These are phyloP conservation scores for Stropharia rugosoannulata DNA, from an alignment of 768 basidiomycete genomes.

Conservation along the genomic window DNA sequence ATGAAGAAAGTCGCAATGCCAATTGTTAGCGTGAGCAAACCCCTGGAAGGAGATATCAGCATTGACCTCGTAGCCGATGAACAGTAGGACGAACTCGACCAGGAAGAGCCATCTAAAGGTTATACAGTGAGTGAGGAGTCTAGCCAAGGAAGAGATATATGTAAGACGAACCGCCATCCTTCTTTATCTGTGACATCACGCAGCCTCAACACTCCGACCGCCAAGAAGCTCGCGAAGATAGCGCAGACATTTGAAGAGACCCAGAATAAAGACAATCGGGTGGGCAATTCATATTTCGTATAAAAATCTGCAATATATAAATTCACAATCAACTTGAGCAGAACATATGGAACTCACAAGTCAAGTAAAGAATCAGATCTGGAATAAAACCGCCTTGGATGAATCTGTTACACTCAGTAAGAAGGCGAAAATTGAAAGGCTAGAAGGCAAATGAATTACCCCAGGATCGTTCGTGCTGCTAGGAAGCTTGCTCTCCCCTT, in stretches of 20 bases:
- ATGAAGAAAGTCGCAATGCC: conserved; percentile 55
- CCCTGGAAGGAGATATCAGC: conserved; percentile 6
- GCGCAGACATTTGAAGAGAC: conserved; percentile 43
- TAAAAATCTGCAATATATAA: conserved; percentile 45
- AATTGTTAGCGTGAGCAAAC: conserved; percentile 42
- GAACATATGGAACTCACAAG: conserved; percentile 36
- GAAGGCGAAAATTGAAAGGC: not conserved
- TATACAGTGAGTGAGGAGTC: not conserved
- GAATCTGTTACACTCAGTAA: not conserved
- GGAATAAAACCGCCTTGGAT: conserved; percentile 49
- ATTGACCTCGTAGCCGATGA: not conserved
- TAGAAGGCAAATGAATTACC: conserved; percentile 16
- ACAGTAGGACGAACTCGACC: conserved; percentile 34
- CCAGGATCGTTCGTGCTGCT: conserved; percentile 45
- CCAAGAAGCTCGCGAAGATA: conserved; percentile 54
- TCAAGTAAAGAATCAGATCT: conserved; percentile 60
- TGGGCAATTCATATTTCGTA: conserved; percentile 56
- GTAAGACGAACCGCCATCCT: conserved; percentile 44
- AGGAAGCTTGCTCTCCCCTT: conserved; percentile 52
- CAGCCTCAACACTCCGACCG: conserved; percentile 61
- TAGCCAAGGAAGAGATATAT: not conserved
- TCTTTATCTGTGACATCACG: conserved; percentile 50
- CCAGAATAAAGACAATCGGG: conserved; percentile 59
- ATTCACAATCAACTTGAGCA: not conserved
- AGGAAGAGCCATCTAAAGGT: conserved; percentile 53